A percentile compares a stretch with the other conserved stretches of the same genome.
These are phyloP conservation scores for Malbranchea zuffiana DNA, from an alignment of 2,329 filamentous ascomycete genomes.

Conservation along the genomic window DNA sequence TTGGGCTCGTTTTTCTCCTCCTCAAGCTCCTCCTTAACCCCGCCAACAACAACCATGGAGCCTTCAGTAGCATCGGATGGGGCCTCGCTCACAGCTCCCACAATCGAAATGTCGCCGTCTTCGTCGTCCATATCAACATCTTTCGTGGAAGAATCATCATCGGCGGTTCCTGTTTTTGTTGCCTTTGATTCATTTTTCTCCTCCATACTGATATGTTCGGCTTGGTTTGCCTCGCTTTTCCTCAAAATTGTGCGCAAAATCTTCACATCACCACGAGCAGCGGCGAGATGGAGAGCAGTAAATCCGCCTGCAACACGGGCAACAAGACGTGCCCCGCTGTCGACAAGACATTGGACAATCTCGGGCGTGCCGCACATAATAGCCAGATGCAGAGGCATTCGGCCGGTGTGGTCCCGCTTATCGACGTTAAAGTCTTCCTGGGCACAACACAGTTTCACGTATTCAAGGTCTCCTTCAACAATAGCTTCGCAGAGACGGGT, in stretches of 20 bases:
- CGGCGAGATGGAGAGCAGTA: slow-evolving; percentile 73
- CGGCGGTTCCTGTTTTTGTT: slow-evolving; percentile 31
- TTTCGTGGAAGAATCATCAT: not conserved
- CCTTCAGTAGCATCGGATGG: slow-evolving; percentile 47
- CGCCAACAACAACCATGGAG: slow-evolving; percentile 54
- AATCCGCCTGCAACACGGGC: slow-evolving; percentile 66
- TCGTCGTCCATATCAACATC: slow-evolving; percentile 8
- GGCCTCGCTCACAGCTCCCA: slow-evolving; percentile 31
- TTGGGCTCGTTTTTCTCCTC: slow-evolving; percentile 46
- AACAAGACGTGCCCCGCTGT: slow-evolving; percentile 61
- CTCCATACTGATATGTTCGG: slow-evolving; percentile 9
- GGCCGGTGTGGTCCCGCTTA: slow-evolving; percentile 63
- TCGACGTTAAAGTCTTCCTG: slow-evolving; percentile 62
- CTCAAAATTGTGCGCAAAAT: slow-evolving; percentile 60
- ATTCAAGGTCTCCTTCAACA: slow-evolving; percentile 58
- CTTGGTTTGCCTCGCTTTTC: slow-evolving; percentile 50
- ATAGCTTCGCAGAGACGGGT: slow-evolving; percentile 70
- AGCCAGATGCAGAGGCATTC: slow-evolving; percentile 69
- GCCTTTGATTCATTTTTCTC: slow-evolving; percentile 5
- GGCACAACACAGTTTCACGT: slow-evolving; percentile 58
- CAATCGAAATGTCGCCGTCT: slow-evolving; percentile 18
- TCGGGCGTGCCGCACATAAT: slow-evolving; percentile 56
- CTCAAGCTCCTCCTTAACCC: slow-evolving; percentile 24
- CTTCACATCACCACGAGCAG: slow-evolving; percentile 54
- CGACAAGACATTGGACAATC: slow-evolving; percentile 59